These are phyloP conservation scores for Wickerhamomyces sp. DNA, from an alignment of 1,139 yeast genomes.

Conservation along the genomic window DNA sequence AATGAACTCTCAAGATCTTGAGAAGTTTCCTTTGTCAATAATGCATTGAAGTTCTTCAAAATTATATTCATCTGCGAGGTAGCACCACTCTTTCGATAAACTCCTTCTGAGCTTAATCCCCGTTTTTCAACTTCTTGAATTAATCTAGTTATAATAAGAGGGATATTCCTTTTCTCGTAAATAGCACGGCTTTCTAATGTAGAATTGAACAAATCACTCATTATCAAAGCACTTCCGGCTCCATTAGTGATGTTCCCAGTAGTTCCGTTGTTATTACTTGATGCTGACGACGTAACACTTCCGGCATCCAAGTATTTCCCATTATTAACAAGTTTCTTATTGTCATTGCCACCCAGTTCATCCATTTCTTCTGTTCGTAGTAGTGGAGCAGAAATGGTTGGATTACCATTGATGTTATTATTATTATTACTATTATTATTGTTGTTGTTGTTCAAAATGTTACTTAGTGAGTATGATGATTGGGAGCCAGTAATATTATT, in stretches of 20 bases:
- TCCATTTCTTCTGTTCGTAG: slow-evolving; percentile 29
- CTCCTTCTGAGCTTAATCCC: slow-evolving; percentile 75
- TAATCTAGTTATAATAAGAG: slow-evolving; percentile 69
- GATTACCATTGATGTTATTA: slow-evolving; percentile 9
- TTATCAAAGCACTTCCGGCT: slow-evolving; percentile 9
- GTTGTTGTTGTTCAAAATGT: slow-evolving; percentile 24
- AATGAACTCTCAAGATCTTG: slow-evolving; percentile 38
- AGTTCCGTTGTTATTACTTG: not conserved
- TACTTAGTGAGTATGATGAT: slow-evolving; percentile 19
- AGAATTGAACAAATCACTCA: slow-evolving; percentile 25
- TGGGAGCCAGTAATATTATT: slow-evolving; percentile 14
- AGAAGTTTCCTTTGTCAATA: slow-evolving; percentile 28
- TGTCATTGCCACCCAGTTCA: slow-evolving; percentile 28
- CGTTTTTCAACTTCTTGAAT: slow-evolving; percentile 72
- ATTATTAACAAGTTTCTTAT: slow-evolving; percentile 23
- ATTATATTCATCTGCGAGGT: slow-evolving; percentile 63
- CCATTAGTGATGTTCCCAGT: not conserved
- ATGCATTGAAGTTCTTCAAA: slow-evolving; percentile 35
- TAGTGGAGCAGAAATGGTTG: slow-evolving; percentile 32
- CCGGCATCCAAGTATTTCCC: slow-evolving; percentile 10
- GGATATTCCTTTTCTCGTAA: slow-evolving; percentile 59
- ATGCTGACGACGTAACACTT: slow-evolving; percentile 3
- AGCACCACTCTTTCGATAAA: slow-evolving; percentile 89
- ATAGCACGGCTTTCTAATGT: slow-evolving; percentile 55
- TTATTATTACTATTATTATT: no score